Evolutionary conservation across 2,329 filamentous ascomycete species (phyloP), one percentile per base, ranked within the genome.

Genomic region (Falciphora oryzae): DNA sequence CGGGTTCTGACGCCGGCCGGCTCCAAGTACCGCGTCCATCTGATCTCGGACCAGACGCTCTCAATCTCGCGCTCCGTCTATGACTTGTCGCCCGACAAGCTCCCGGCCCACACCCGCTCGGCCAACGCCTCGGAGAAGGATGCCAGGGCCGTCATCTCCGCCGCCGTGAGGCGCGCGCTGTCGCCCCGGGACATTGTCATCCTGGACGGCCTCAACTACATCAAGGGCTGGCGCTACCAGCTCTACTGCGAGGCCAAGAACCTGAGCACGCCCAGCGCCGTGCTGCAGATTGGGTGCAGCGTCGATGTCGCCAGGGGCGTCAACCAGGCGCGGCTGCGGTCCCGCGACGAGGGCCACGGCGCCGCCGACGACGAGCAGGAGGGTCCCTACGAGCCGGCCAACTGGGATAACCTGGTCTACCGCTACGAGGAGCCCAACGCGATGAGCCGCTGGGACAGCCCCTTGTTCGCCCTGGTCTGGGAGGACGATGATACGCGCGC

Each of bases 201-300:
- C 60, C 85, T 92, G 22, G 91, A 96, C 73, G 87, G 88, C 1
- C 79, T 91, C 66, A 95, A 95, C 76, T 96, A 95, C 77, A 96
- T 96, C 78, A 95, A 95, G 75, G 92, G 91, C 53, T 95, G 91
- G 85, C 83, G 92, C 61, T 96, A 96, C 74, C 91, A 96, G 79
- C 80, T 96, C 28, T 89, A 89, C 75, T 94, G 91, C 78, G 91
- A 95, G 77, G 87, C 91, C 53, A 95, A 95, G 76, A 91, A 91
- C 61, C 78, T 91, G 64, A 80, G 88, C 67, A 95, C 91, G 4
- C 85, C 89, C 3, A 90, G 85, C 75, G 93, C 89, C 71, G 86
- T 95, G 65, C 79, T 95, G 67, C 86, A 88, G 75, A 79, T 89
- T 59, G 86, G 86, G 0, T 85, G 83, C 67, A 72, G 78, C 13